Percentiles rank a stretch among this genome's conserved stretches.
Conservation (phyloP, 169 alveolate species). For the Blepharisma undulans region DNA sequence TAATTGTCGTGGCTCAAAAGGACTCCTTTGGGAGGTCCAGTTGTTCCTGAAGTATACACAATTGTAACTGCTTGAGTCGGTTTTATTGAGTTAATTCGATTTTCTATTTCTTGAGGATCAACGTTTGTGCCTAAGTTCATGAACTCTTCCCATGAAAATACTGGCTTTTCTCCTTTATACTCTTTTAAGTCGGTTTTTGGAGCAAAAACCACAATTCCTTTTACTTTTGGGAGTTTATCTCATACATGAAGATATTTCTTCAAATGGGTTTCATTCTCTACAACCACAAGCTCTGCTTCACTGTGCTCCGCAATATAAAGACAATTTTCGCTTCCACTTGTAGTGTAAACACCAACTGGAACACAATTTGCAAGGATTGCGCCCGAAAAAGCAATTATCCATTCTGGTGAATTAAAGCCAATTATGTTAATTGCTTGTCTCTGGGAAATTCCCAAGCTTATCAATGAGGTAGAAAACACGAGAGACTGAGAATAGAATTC, state of each 20-base stretch:
- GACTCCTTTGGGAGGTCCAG: conserved; percentile 88
- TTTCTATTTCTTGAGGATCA: conserved; percentile 42
- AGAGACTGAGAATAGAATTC: conserved; percentile 55
- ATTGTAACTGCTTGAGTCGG: conserved; percentile 79
- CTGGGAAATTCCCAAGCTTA: conserved; percentile 62
- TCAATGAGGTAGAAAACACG: conserved; percentile 71
- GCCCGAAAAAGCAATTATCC: conserved; percentile 82
- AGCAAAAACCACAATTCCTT: conserved; percentile 60
- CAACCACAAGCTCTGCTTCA: conserved; percentile 78
- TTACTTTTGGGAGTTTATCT: conserved; percentile 61
- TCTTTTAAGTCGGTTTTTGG: conserved; percentile 45
- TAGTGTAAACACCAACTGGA: conserved; percentile 83
- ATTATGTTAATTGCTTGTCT: conserved; percentile 71
- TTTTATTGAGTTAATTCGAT: conserved; percentile 46
- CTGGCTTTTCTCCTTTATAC: conserved; percentile 45
- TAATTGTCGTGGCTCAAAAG: conserved; percentile 84
- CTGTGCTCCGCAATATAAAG: conserved; percentile 75
- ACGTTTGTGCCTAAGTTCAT: conserved; percentile 57
- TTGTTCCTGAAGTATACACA: conserved; percentile 88
- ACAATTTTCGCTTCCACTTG: conserved; percentile 77
- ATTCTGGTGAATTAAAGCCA: conserved; percentile 83
- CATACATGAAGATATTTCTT: conserved; percentile 63
- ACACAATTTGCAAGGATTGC: conserved; percentile 71
- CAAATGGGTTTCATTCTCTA: conserved; percentile 68
- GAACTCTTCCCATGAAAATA: conserved; percentile 72